Conservation (phyloP, 345 rosid species). For the Sonneratia alba region DNA sequence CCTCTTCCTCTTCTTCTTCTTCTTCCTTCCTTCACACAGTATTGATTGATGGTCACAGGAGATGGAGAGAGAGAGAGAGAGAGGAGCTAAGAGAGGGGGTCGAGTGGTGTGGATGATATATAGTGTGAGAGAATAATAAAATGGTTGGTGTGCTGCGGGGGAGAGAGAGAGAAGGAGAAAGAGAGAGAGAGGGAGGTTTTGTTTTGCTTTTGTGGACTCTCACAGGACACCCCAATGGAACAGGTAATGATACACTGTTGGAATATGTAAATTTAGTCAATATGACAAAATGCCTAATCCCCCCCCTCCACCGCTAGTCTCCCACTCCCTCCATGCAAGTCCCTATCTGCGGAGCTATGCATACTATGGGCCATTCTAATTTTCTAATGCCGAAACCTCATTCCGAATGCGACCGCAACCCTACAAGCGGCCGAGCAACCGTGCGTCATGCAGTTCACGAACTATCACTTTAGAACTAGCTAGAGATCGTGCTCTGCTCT, state of each 20-base stretch:
- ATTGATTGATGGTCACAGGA: not conserved
- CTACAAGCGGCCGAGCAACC: no score
- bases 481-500: no score
- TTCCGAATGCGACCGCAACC: no score
- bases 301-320: not conserved
- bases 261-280: not conserved
- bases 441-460: no score
- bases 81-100: conserved; percentile 18
- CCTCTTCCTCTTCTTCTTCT: not conserved
- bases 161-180: not conserved
- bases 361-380: no score
- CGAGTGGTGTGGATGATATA: conserved; percentile 9
- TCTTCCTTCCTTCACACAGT: not conserved
- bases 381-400: no score
- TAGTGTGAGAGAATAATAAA: conserved; percentile 1
- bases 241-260: not conserved
- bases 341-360: not conserved
- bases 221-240: conserved; percentile 4
- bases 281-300: not conserved
- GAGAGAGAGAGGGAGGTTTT: not conserved
- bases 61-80: conserved; percentile 10
- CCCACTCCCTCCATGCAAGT: not conserved
- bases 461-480: no score
- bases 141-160: not conserved
- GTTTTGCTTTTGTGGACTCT: conserved; percentile 1